Conservation (phyloP, 495 filamentous ascomycete genomes). For the Trichoderma virens region DNA sequence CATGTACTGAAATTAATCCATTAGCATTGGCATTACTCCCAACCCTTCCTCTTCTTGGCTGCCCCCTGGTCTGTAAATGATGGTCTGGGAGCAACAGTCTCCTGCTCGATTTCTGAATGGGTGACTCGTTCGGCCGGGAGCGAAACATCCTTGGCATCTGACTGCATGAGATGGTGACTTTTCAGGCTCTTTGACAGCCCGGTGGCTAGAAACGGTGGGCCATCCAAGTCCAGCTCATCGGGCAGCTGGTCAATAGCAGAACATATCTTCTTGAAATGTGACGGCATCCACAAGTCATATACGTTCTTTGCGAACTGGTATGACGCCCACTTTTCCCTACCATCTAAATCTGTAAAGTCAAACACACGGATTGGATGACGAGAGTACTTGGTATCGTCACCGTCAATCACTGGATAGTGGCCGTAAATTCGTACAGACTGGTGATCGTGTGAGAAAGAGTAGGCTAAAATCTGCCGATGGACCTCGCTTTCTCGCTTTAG, state of each 20-base stretch:
- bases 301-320: slow-evolving; percentile 27
- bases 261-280: slow-evolving; percentile 31
- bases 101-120: too few relatives aligned
- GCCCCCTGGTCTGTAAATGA: too few relatives aligned
- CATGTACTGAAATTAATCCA: too few relatives aligned
- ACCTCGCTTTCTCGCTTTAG: slow-evolving; percentile 30
- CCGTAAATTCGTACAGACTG: slow-evolving; percentile 29
- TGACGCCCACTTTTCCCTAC: slow-evolving; percentile 16
- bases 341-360: slow-evolving; percentile 11
- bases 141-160: too few relatives aligned
- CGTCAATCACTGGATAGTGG: slow-evolving; percentile 26
- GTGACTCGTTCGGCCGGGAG: too few relatives aligned
- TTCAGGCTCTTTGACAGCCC: too few relatives aligned
- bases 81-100: too few relatives aligned
- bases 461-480: slow-evolving; percentile 31
- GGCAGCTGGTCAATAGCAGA: slow-evolving; percentile 35
- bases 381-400: slow-evolving; percentile 24
- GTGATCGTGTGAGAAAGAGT: slow-evolving; percentile 40
- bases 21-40: too few relatives aligned
- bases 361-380: slow-evolving; percentile 14
- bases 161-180: too few relatives aligned
- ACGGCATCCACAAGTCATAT: slow-evolving; percentile 34
- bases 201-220: too few relatives aligned
- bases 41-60: too few relatives aligned
- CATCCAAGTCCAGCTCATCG: too few relatives aligned